Percentiles rank a stretch among this genome's conserved stretches.
Evolutionary conservation across 2,329 filamentous ascomycete genomes (phyloP).

Genomic region (Dactylellina haptotyla): DNA sequence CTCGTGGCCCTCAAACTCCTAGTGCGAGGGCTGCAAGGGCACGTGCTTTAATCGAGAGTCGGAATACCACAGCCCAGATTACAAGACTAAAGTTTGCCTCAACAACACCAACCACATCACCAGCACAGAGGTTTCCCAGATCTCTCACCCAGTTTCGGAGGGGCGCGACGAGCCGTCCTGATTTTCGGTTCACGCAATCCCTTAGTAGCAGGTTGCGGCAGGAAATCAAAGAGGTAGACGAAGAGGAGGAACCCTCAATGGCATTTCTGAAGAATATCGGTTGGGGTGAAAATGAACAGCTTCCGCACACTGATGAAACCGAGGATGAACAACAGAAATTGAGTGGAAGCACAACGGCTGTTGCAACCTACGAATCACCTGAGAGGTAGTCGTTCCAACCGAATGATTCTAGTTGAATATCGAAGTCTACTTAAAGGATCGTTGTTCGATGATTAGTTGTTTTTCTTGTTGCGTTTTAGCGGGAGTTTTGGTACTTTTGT

Average conservation of each 20-base stretch:
- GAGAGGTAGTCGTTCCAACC: constrained; percentile 2
- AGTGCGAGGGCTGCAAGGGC: constrained; percentile 46
- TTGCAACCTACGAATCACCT: constrained; percentile 46
- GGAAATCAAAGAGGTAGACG: constrained; percentile 46
- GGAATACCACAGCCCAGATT: constrained; percentile 26
- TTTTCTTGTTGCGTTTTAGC: constrained; percentile 25
- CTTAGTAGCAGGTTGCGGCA: constrained; percentile 43
- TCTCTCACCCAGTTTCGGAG: constrained; percentile 36
- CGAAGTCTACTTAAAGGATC: no score
- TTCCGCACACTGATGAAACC: constrained; percentile 30
- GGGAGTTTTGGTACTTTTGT: constrained; percentile 8
- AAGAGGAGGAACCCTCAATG: constrained; percentile 32
- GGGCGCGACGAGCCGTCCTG: constrained; percentile 15
- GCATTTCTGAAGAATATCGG: constrained; percentile 32
- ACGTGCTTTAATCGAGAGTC: constrained; percentile 32
- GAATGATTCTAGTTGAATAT: background rate
- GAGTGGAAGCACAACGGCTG: constrained; percentile 44
- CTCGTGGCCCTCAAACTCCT: constrained; percentile 44
- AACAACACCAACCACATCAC: constrained; percentile 37
- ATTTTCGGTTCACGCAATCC: constrained; percentile 47
- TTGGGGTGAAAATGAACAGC: constrained; percentile 49
- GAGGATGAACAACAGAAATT: constrained; percentile 42
- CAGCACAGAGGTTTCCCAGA: constrained; percentile 33
- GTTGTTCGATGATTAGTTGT: background rate
- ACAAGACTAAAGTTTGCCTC: constrained; percentile 34